Evolutionary conservation across 257 asterid genomes (phyloP).

Genomic region (Fraxinus pennsylvanica): DNA sequence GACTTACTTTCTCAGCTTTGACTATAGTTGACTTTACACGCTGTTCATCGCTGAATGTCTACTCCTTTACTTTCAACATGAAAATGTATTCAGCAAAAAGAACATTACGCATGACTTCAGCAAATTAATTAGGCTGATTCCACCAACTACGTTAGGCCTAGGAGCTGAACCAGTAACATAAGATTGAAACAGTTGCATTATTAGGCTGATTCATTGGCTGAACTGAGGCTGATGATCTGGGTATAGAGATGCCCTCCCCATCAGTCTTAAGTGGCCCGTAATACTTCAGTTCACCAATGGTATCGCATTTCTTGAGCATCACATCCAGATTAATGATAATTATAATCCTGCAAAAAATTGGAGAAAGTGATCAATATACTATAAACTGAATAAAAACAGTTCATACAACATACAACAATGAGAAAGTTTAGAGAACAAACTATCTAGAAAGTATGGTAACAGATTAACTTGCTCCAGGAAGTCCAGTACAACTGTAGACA

Average conservation of each 20-base stretch:
- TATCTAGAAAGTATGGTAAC: not conserved
- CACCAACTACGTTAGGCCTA: slow-evolving; percentile 46
- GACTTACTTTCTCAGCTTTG: slow-evolving; percentile 65
- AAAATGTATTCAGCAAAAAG: slow-evolving; percentile 55
- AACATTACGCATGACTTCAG: slow-evolving; percentile 53
- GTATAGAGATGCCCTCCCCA: slow-evolving; percentile 40
- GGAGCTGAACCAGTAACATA: slow-evolving; percentile 39
- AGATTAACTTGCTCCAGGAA: not conserved
- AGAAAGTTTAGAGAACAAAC: not conserved
- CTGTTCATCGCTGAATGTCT: slow-evolving; percentile 70
- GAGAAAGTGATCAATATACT: slow-evolving; percentile 14
- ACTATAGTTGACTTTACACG: slow-evolving; percentile 81
- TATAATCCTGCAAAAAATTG: slow-evolving; percentile 63
- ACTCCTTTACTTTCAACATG: slow-evolving; percentile 86
- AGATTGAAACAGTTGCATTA: slow-evolving; percentile 27
- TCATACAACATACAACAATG: not conserved
- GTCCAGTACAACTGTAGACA: not conserved
- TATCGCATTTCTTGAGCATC: slow-evolving; percentile 55
- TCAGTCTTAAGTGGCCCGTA: slow-evolving; percentile 32
- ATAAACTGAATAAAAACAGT: slow-evolving; percentile 5
- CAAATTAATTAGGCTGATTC: too few species aligned
- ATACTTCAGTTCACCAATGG: slow-evolving; percentile 64
- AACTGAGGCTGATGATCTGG: slow-evolving; percentile 41
- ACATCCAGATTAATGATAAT: slow-evolving; percentile 71
- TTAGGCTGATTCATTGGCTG: slow-evolving; percentile 51